phyloP scores from a whole-genome alignment of 192 early-diverging fungal genomes.

The Umbelopsis isabellina region DNA sequence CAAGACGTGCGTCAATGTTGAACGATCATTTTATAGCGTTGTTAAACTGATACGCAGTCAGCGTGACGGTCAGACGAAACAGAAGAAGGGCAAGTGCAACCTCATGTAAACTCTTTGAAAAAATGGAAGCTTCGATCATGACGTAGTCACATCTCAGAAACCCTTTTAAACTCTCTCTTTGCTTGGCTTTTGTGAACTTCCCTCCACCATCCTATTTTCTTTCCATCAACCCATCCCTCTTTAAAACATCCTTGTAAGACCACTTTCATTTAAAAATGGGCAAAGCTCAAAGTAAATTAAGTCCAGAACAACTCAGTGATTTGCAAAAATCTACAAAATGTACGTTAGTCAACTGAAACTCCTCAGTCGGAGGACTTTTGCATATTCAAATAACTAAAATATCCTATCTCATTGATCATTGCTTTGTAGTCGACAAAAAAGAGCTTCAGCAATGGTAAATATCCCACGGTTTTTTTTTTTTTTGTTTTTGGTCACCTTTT shows the following conservation, averaged over 20 bases:
- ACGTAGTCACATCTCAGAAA: slow-evolving; percentile 4
- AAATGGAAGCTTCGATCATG: slow-evolving; percentile 23
- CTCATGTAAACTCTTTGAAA: neutral
- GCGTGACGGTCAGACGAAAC: slow-evolving; percentile 15
- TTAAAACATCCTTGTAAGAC: slow-evolving; percentile 1
- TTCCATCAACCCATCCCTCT: neutral
- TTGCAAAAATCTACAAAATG: slow-evolving; percentile 82
- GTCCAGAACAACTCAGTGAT: slow-evolving; percentile 75
- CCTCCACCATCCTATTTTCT: neutral
- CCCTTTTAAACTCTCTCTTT: slow-evolving; percentile 2
- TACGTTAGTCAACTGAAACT: slow-evolving; percentile 43
- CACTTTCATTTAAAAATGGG: slow-evolving; percentile 61
- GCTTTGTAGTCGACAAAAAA: slow-evolving; percentile 77
- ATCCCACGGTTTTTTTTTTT: neutral
- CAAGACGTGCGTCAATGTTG: slow-evolving; percentile 91
- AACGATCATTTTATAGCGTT: slow-evolving; percentile 83
- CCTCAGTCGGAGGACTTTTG: too few relatives aligned
- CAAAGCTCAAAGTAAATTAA: slow-evolving; percentile 85
- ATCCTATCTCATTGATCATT: too few relatives aligned
- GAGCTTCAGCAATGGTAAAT: slow-evolving; percentile 91
- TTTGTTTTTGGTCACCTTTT: neutral
- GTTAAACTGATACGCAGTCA: slow-evolving; percentile 69
- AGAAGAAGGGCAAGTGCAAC: slow-evolving; percentile 18
- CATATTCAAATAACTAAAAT: too few relatives aligned
- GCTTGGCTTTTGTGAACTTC: neutral